Evolutionary conservation across 371 early-diverging fungal genomes (phyloP), one percentile per base, ranked within the genome.

Genomic region (Hamiltosporidium magnivora): DNA sequence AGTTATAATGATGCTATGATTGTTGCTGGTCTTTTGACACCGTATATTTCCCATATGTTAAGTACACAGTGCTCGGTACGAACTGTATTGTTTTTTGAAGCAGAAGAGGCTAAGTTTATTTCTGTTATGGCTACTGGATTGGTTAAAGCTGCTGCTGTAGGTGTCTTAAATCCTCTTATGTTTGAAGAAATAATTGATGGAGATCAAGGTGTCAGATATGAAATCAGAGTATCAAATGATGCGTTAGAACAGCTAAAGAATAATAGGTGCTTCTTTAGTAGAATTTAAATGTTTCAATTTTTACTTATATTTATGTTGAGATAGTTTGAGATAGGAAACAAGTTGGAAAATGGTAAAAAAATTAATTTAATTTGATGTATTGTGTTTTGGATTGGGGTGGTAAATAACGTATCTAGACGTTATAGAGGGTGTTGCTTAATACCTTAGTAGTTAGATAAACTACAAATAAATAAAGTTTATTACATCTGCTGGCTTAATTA

Each of bases 101-200:
- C 41, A 4, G 67, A 66, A 42, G n/a, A 8, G 11, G 12, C 38
- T 41, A 66, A 66, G 38, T 38, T 58, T 43, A 11, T 59, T 9
- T 12, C 42, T n/a, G 61, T 54, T 12, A n/a, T 66, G 8, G 3
- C 52, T 8, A 66, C 67, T 12, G 67, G 61, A 3, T 12, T 66
- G 43, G 11, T 66, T 2, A 43, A 40, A 39, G 67, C 67, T 40
- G 60, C 60, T 3, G 67, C 61, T 59, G 60, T 66, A 61, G 49
- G 38, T 44, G 2, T 42, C 8, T 8, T 25, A n/a, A 61, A 59
- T n/a, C 67, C 67, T 3, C 3, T 59, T 2, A 8, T 59, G 8
- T 66, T 58, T 49, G 61, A 66, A 54, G 67, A 66, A 42, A 40
- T 66, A 36, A 59, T 6, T 25, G 61, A 44, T 11, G 67, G 61